These are phyloP conservation scores for Phytophthora citrophthora DNA, from an alignment of 352 stramenopile species.

Conservation along the genomic window DNA sequence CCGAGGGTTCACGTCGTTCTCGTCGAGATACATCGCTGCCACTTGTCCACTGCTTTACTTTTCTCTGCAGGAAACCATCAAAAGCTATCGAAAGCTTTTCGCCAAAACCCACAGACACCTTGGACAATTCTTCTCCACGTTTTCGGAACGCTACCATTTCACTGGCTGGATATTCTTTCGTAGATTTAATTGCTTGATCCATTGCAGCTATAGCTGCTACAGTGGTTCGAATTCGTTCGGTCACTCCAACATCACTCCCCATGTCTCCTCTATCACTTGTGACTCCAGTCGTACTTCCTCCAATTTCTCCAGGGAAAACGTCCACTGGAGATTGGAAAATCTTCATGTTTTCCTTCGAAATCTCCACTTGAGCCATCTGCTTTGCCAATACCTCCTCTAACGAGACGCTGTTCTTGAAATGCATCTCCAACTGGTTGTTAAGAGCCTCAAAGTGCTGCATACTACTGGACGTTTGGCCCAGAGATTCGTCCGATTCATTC, in stretches of 20 bases:
- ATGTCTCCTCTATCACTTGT: conserved; percentile 4
- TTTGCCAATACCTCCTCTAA: conserved; percentile 60
- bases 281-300: conserved; percentile 7
- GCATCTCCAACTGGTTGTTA: conserved; percentile 82
- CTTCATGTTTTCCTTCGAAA: conserved; percentile 60
- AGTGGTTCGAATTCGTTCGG: conserved; percentile 37
- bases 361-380: conserved; percentile 58
- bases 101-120: conserved; percentile 46
- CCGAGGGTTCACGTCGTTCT: conserved; percentile 36
- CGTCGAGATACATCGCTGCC: conserved; percentile 11
- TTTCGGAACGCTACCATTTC: conserved; percentile 69
- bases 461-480: conserved; percentile 65
- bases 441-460: conserved; percentile 82
- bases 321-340: conserved; percentile 54
- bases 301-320: conserved; percentile 56
- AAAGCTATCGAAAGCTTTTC: conserved; percentile 67
- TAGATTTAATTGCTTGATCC: conserved; percentile 66
- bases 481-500: conserved; percentile 60
- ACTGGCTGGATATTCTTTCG: conserved; percentile 57
- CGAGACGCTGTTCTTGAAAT: conserved; percentile 82
- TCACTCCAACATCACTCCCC: conserved; percentile 28
- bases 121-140: conserved; percentile 60
- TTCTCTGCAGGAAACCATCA: conserved; percentile 61
- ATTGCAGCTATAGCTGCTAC: conserved; percentile 55
- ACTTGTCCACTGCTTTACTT: conserved; percentile 39